These are phyloP conservation scores for Zygosaccharomyces bisporus DNA, from an alignment of 805 yeast genomes.

Conservation along the genomic window DNA sequence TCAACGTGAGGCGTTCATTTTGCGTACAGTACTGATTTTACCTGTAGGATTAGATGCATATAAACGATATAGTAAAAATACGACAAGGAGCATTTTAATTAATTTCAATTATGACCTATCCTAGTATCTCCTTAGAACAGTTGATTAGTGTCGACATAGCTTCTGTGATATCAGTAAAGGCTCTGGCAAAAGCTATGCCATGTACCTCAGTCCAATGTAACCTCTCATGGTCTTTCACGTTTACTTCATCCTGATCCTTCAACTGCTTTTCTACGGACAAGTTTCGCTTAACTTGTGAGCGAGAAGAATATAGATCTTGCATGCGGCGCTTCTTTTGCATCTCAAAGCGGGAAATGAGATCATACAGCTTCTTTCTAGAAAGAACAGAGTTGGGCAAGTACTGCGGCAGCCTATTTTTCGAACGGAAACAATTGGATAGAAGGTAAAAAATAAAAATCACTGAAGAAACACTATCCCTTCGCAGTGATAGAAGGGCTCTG, in stretches of 20 bases:
- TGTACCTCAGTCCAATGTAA: constrained; percentile 47
- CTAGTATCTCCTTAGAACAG: constrained; percentile 42
- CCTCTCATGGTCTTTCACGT: constrained; percentile 22
- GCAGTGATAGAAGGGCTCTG: constrained; percentile 39
- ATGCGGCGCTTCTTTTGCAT: constrained; percentile 8
- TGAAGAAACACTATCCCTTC: constrained; percentile 48
- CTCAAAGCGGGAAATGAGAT: constrained; percentile 38
- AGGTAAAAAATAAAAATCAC: constrained; percentile 43
- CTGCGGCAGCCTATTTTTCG: constrained; percentile 39
- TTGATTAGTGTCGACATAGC: constrained; percentile 39
- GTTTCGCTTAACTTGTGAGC: background rate
- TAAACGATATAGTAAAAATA: background rate
- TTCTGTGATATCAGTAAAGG: constrained; percentile 45
- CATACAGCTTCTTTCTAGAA: constrained; percentile 43
- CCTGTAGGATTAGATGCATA: background rate
- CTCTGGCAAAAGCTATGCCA: constrained; percentile 47
- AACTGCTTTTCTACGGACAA: constrained; percentile 13
- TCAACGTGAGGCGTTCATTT: background rate
- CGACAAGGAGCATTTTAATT: background rate
- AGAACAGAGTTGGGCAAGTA: constrained; percentile 45
- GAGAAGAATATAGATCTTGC: constrained; percentile 3
- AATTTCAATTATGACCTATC: constrained; percentile 35
- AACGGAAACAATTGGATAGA: constrained; percentile 41
- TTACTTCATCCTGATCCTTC: constrained; percentile 1
- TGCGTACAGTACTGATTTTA: background rate